Percentiles rank a stretch among this genome's conserved stretches.
Conservation (phyloP, 768 basidiomycete species). For the Heimioporus sp. region DNA sequence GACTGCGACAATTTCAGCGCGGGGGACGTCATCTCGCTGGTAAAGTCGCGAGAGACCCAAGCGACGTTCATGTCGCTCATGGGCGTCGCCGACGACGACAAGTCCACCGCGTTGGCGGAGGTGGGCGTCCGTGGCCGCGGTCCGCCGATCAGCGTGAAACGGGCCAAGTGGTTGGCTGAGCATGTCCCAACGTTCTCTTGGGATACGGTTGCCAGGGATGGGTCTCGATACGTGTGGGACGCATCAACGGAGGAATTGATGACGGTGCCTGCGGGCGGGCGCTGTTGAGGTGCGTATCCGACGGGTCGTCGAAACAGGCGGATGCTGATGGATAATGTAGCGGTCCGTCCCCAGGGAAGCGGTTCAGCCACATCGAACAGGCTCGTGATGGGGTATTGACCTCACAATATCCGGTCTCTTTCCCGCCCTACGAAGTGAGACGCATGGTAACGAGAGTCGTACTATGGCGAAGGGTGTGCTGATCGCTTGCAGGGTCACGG, state of each 20-base stretch:
- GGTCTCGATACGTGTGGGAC: slow-evolving; percentile 8
- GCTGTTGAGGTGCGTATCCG: not conserved
- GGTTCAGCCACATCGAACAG: too few relatives aligned
- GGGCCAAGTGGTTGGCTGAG: slow-evolving; percentile 4
- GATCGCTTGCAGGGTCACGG: too few relatives aligned
- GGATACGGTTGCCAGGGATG: slow-evolving; percentile 10
- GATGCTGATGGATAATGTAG: too few relatives aligned
- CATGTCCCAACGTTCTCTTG: slow-evolving; percentile 7
- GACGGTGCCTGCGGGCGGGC: not conserved
- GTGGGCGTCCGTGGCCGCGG: slow-evolving; percentile 4
- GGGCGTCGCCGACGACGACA: not conserved
- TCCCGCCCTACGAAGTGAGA: too few relatives aligned
- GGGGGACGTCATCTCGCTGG: slow-evolving; percentile 1
- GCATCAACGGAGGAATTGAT: not conserved
- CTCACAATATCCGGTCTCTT: too few relatives aligned
- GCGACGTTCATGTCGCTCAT: slow-evolving; percentile 5
- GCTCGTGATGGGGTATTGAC: too few relatives aligned
- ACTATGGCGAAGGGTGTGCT: too few relatives aligned
- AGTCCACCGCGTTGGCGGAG: not conserved
- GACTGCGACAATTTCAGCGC: slow-evolving; percentile 9
- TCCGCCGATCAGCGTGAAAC: slow-evolving; percentile 1
- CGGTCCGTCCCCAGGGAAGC: too few relatives aligned
- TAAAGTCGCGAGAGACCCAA: slow-evolving; percentile 2
- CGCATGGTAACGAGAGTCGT: too few relatives aligned
- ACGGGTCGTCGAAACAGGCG: not conserved